phyloP scores from a whole-genome alignment of 495 filamentous ascomycete genomes.

The Clavariopsis aquatica region DNA sequence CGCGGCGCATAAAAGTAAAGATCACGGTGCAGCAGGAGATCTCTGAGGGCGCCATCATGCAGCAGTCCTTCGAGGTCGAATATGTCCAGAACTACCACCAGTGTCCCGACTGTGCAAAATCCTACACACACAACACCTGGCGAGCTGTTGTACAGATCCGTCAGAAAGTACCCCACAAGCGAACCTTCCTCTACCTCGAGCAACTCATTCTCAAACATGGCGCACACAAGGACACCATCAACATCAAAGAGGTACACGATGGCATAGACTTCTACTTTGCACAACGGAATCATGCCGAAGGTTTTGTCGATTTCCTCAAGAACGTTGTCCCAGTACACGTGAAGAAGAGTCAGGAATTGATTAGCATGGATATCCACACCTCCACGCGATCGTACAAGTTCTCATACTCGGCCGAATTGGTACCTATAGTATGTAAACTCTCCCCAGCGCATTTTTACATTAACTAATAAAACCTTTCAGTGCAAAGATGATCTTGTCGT shows the following conservation, averaged over 20 bases:
- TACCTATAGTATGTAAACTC: constrained; percentile 67
- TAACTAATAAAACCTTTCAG: neutral
- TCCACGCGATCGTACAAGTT: constrained; percentile 89
- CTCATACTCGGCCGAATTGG: constrained; percentile 78
- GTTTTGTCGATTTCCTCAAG: constrained; percentile 85
- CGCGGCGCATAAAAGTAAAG: constrained; percentile 83
- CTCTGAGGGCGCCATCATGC: constrained; percentile 73
- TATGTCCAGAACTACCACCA: constrained; percentile 88
- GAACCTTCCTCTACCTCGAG: constrained; percentile 94
- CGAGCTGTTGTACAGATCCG: constrained; percentile 85
- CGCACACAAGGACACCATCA: constrained; percentile 87
- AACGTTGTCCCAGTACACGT: constrained; percentile 73
- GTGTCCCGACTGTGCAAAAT: constrained; percentile 88
- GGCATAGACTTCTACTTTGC: constrained; percentile 95
- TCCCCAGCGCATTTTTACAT: neutral
- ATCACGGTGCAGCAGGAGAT: constrained; percentile 85
- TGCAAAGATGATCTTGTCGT: constrained; percentile 94
- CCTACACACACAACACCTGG: constrained; percentile 93
- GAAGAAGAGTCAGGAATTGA: constrained; percentile 90
- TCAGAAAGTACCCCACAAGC: constrained; percentile 95
- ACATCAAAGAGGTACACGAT: constrained; percentile 92
- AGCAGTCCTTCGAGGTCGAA: constrained; percentile 92
- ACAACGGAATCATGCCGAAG: constrained; percentile 86
- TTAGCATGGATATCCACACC: constrained; percentile 91
- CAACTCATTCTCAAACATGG: constrained; percentile 93